phyloP scores from a whole-genome alignment of 2,329 filamentous ascomycete genomes.

The Chrysosporium keratinophilum region DNA sequence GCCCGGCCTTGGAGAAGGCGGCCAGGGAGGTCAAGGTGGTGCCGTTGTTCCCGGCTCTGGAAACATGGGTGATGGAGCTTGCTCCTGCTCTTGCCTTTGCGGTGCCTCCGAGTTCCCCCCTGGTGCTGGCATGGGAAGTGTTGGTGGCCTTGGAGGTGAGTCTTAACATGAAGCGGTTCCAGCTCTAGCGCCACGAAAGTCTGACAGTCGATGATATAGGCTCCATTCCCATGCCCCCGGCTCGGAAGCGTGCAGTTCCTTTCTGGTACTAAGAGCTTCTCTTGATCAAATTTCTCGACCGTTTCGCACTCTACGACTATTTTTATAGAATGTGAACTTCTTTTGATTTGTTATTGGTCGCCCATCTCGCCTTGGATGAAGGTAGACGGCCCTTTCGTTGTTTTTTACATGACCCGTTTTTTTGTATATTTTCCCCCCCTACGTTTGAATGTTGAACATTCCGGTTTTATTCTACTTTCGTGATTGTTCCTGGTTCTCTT shows the following conservation, averaged over 20 bases:
- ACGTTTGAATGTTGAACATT: slow-evolving; percentile 12
- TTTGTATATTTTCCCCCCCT: slow-evolving; percentile 3
- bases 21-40: background rate
- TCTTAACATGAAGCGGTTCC: background rate
- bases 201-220: slow-evolving; percentile 12
- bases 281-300: background rate
- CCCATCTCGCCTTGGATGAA: background rate
- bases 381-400: background rate
- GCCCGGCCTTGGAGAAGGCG: too few relatives aligned
- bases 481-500: slow-evolving; percentile 2
- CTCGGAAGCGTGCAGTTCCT: slow-evolving; percentile 10
- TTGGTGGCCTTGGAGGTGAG: slow-evolving; percentile 19
- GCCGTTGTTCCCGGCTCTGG: slow-evolving; percentile 15
- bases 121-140: slow-evolving; percentile 17
- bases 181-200: background rate
- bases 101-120: slow-evolving; percentile 18
- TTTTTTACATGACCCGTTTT: background rate
- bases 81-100: slow-evolving; percentile 21
- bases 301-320: background rate
- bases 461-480: background rate
- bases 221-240: slow-evolving; percentile 13
- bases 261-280: slow-evolving; percentile 5
- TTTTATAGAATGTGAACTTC: background rate
- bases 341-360: background rate
- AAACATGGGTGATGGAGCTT: slow-evolving; percentile 16